Base-by-base conservation (phyloP, 495 filamentous ascomycete genomes). In the Penicillium psychrofluorescens region DNA sequence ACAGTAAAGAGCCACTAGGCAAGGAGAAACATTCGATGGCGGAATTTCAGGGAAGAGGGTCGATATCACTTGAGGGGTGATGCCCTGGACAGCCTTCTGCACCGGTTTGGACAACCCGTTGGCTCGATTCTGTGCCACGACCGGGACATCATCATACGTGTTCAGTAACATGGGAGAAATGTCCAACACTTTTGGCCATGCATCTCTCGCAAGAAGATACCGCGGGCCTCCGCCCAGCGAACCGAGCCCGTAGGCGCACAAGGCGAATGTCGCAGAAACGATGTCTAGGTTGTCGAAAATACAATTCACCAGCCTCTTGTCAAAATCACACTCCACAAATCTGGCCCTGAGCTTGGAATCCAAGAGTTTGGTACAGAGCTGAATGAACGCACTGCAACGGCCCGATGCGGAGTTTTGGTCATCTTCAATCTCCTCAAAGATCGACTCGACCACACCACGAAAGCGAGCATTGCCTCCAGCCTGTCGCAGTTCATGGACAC, bases 401-500 rank as follows among this genome's bases (percentile, higher is more conserved):
- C 65, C 57, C 5, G 76, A 73, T 8, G 50, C 51, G 31, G 77
- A 75, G 15, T 62, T 63, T n/a, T 62, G 44, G 6, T 74, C 66
- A 33, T 75, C 69, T 40, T 86, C 81, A 48, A 98, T 84, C 46
- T 94, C 86, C 44, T 94, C 88, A 45, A 95, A 73, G 8, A 95
- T 71, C 39, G 87, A 81, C 53, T 91, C 86, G 40, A 94, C 74
- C 38, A 89, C 85, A 50, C 88, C 80, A 7, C 83, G 65, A 44
- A 94, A 90, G 13, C 89, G 83, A 38, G 80, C 83, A 59, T 90
- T 94, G 15, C 83, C 81, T 7, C 92, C 92, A 33, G 88, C 82
- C 50, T 88, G 85, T 48, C 90, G 77, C 35, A 98, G 72, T 59
- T 98, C 92, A 56, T 97, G 90, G 30, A 96, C 85, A 49, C 83